Evolutionary conservation across 2,329 filamentous ascomycete genomes (phyloP).

Genomic region (Xylariaceae sp.): DNA sequence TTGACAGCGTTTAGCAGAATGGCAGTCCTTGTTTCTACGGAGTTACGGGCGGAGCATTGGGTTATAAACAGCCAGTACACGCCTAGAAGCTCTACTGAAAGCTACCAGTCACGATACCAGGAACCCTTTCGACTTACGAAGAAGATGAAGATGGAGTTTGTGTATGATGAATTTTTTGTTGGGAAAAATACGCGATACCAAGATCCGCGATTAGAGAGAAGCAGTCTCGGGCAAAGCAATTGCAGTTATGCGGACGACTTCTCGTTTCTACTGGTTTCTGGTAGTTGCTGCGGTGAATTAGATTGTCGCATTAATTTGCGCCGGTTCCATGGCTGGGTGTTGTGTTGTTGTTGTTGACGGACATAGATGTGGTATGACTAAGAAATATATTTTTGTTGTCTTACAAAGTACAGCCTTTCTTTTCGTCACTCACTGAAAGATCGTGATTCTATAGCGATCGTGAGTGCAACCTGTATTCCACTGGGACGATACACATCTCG

Average conservation of each 20-base stretch:
- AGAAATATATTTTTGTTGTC: conserved; percentile 9
- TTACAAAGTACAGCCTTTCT: conserved; percentile 1
- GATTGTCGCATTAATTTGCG: conserved; percentile 1
- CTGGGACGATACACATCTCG: no score
- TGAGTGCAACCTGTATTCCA: background rate
- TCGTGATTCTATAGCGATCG: background rate
- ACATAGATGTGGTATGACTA: conserved; percentile 13
- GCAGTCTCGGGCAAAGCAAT: background rate
- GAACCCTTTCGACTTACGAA: conserved; percentile 2
- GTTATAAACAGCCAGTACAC: background rate
- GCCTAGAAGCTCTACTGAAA: background rate
- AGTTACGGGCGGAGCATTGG: background rate
- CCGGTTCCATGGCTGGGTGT: background rate
- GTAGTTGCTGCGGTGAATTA: conserved; percentile 6
- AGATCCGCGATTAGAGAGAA: background rate
- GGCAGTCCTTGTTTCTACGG: no score
- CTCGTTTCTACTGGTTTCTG: conserved; percentile 6
- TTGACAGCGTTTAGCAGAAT: no score
- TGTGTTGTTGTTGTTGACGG: no score
- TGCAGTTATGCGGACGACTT: conserved; percentile 1
- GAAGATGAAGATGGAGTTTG: conserved; percentile 13
- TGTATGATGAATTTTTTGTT: conserved; percentile 1
- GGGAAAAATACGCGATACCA: conserved; percentile 17
- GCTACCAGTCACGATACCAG: background rate
- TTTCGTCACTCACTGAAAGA: background rate